phyloP scores from a whole-genome alignment of 1,284 basidiomycete species.

The Tilletia indica region DNA sequence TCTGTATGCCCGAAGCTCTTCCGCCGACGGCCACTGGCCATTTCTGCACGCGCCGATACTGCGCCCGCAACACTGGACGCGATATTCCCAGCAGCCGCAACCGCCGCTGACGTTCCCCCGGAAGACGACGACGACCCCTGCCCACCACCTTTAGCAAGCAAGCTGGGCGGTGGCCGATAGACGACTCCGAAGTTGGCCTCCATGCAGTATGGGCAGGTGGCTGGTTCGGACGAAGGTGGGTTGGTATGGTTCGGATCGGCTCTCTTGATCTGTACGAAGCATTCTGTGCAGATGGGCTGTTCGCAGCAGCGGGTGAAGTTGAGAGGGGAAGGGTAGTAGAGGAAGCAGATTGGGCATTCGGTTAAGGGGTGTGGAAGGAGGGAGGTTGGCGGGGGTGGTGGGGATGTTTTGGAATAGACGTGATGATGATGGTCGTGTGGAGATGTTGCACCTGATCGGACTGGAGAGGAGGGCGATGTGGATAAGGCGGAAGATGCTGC shows the following conservation, averaged over 20 bases:
- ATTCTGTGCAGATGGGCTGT: conserved; percentile 97
- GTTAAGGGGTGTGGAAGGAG: conserved; percentile 68
- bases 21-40: conserved; percentile 21
- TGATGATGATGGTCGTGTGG: background rate
- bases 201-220: conserved; percentile 93
- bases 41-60: background rate
- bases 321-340: conserved; percentile 61
- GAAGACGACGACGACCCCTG: no score
- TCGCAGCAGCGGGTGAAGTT: conserved; percentile 96
- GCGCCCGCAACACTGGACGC: background rate
- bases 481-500: background rate
- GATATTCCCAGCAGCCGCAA: background rate
- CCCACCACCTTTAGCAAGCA: background rate
- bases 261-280: conserved; percentile 98
- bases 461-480: background rate
- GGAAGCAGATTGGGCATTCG: conserved; percentile 98
- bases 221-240: conserved; percentile 56
- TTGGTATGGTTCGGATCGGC: conserved; percentile 67
- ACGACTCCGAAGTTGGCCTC: conserved; percentile 93
- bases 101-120: no score
- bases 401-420: no score
- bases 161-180: conserved; percentile 71
- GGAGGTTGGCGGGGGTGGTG: conserved; percentile 65
- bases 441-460: background rate
- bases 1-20: conserved; percentile 39